phyloP scores from a whole-genome alignment of 148 eudicot genomes.

The Rhododendron henanense region DNA sequence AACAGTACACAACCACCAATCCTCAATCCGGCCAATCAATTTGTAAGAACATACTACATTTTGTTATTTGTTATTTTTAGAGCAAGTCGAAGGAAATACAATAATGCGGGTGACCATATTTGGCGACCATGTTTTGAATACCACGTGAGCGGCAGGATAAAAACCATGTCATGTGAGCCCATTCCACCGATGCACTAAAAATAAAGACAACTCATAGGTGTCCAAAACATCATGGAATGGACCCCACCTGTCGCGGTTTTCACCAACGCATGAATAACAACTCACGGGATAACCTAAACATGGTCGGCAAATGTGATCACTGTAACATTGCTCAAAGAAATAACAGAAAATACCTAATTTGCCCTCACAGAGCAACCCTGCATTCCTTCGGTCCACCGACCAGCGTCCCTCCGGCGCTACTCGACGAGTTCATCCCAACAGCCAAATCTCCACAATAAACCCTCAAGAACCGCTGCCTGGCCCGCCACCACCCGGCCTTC shows the following conservation, averaged over 20 bases:
- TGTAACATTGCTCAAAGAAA: not conserved
- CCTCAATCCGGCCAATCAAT: not conserved
- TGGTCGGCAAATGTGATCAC: too few relatives aligned
- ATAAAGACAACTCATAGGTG: not conserved
- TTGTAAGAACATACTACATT: not conserved
- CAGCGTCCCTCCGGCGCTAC: constrained; percentile 24
- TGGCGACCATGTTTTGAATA: not conserved
- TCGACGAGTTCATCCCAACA: constrained; percentile 23
- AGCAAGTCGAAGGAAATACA: not conserved
- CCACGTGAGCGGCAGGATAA: too few relatives aligned
- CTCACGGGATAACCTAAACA: not conserved
- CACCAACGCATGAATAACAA: too few relatives aligned
- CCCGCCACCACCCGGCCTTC: constrained; percentile 60
- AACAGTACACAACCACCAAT: not conserved
- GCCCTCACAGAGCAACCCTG: constrained; percentile 33
- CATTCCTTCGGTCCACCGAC: constrained; percentile 34
- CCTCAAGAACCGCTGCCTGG: constrained; percentile 43
- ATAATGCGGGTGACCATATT: not conserved
- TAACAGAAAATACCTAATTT: not conserved
- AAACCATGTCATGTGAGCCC: not conserved
- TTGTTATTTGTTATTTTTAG: not conserved
- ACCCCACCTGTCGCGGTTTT: too few relatives aligned
- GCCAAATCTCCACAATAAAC: constrained; percentile 48
- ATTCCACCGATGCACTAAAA: too few relatives aligned
- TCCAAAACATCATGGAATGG: too few relatives aligned